Evolutionary conservation across 148 eudicot genomes (phyloP), one percentile per base, ranked within the genome.

Genomic region (Rhododendron henanense): DNA sequence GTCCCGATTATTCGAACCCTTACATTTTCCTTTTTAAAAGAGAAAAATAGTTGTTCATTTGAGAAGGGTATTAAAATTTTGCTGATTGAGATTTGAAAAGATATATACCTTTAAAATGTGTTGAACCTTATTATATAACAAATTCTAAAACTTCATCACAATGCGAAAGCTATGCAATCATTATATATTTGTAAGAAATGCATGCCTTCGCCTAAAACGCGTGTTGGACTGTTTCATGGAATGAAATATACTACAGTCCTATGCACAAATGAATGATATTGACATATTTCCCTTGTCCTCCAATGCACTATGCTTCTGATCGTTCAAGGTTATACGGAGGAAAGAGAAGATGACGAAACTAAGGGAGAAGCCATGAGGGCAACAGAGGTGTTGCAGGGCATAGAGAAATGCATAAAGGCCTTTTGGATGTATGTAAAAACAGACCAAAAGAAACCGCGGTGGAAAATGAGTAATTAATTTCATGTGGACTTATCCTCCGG

Each of bases 351-450:
- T 16, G 39, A 69, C 7, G 59, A 31, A 83, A 28, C 37, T 51
- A 9, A 28, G 10, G 69, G 85, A 50, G 85, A 74, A 51, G 35
- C 69, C 44, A 53, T 73, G 85, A 69, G 69, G 81, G 85, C 87
- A 82, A 69, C 44, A 28, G 79, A 87, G 55, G 67, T 87, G 44
- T 55, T 87, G 10, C 85, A 75, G 75, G 75, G 79, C 21, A 86
- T 90, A 74, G 88, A 87, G 83, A 85, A 87, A 25, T 90, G 88
- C 87, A 90, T 90, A 84, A 39, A 87, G 53, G 82, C 84, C 16
- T 86, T 87, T 37, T 85, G 86, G 88, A 37, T 84, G 84, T 86
- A 67, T 77, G 47, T 87, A 2, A 81, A 86, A 65, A n/a, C 83
- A 74, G 89, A 90, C 79, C 28, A 81, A 45, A 84, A 87, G 85